Conservation (phyloP, 2,329 filamentous ascomycete genomes). For the Daldinia eschscholtzii region DNA sequence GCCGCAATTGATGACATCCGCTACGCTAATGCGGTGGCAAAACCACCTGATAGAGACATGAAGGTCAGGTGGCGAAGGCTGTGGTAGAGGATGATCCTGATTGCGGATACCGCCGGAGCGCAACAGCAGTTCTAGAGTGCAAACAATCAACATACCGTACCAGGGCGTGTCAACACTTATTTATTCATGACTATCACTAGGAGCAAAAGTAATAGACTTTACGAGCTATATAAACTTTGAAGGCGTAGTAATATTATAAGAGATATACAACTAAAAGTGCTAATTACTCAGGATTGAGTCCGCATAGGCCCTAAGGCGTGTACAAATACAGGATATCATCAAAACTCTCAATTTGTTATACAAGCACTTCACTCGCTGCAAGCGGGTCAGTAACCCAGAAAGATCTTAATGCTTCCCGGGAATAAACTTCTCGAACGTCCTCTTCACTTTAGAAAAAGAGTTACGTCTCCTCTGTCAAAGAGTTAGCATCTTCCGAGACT, state of each 20-base stretch:
- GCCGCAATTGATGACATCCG: neutral
- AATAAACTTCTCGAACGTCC: constrained; percentile 46
- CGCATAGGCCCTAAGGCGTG: neutral
- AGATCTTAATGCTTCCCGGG: constrained; percentile 46
- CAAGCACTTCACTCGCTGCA: constrained; percentile 4
- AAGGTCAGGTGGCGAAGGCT: neutral
- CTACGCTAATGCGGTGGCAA: neutral
- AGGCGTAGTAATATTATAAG: too few species aligned
- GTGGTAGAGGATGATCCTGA: neutral
- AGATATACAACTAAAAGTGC: neutral
- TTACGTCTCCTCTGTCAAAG: constrained; percentile 29
- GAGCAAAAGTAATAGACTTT: too few species aligned
- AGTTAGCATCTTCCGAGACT: constrained; percentile 11
- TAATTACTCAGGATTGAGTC: neutral
- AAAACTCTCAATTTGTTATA: constrained; percentile 26
- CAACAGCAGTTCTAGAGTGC: too few species aligned
- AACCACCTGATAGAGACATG: neutral
- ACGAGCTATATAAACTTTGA: too few species aligned
- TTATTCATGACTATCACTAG: too few species aligned
- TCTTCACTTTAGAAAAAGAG: constrained; percentile 44
- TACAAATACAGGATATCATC: constrained; percentile 33
- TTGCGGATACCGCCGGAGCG: neutral
- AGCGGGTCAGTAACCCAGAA: neutral
- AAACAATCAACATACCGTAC: too few species aligned
- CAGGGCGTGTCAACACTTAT: too few species aligned